Conservation (phyloP, 2,329 filamentous ascomycete genomes). For the Zymoseptoria tritici region DNA sequence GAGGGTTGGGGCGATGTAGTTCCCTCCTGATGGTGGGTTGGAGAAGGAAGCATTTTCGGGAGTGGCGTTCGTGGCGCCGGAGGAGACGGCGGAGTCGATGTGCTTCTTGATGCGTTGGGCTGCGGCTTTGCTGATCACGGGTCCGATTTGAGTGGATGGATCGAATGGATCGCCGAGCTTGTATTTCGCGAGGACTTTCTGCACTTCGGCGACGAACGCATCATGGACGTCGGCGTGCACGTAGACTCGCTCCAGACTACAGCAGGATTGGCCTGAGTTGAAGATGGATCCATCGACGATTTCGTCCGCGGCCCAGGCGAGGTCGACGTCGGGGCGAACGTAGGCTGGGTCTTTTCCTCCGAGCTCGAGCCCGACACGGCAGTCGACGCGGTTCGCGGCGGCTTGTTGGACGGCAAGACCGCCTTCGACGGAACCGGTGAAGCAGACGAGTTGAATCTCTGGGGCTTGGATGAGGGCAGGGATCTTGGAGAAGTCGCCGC, state of each 20-base stretch:
- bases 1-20: constrained; percentile 81
- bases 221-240: constrained; percentile 81
- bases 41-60: constrained; percentile 73
- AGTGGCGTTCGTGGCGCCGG: constrained; percentile 77
- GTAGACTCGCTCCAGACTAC: constrained; percentile 84
- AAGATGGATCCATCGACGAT: constrained; percentile 95
- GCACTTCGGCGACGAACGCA: constrained; percentile 67
- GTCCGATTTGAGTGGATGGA: constrained; percentile 72
- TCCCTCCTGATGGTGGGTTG: constrained; percentile 66
- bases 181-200: constrained; percentile 70
- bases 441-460: constrained; percentile 74
- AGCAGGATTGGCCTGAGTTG: constrained; percentile 98
- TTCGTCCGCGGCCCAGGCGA: constrained; percentile 85
- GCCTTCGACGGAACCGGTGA: constrained; percentile 86
- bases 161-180: constrained; percentile 82
- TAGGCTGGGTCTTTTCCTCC: constrained; percentile 95
- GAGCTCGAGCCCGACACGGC: constrained; percentile 81
- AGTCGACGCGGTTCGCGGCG: constrained; percentile 67
- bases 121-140: constrained; percentile 75
- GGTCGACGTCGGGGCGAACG: constrained; percentile 74
- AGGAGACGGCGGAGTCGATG: constrained; percentile 71
- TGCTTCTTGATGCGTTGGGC: constrained; percentile 70
- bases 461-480: constrained; percentile 72
- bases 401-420: constrained; percentile 80
- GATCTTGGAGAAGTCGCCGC: constrained; percentile 67